Percentiles rank a stretch among this genome's conserved stretches.
These are phyloP conservation scores for Chaetoceros tenuissimus DNA, from an alignment of 108 stramenopile species.

Conservation along the genomic window DNA sequence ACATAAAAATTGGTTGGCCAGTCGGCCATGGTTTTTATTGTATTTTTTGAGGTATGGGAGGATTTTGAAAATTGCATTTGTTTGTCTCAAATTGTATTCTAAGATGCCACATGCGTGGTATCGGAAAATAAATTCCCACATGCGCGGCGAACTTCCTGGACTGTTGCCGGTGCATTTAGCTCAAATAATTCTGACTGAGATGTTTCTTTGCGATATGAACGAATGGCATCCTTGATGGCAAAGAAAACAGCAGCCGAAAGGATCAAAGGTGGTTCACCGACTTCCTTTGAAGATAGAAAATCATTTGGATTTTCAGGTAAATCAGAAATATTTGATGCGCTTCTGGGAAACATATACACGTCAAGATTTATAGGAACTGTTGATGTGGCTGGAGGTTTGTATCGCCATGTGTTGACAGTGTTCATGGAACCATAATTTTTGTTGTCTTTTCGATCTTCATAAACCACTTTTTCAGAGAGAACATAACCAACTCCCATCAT, in stretches of 20 bases:
- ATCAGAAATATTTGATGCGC: too few species aligned
- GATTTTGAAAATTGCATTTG: too few species aligned
- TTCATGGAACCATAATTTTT: constrained; percentile 10
- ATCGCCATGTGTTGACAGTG: constrained; percentile 23
- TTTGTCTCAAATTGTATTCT: too few species aligned
- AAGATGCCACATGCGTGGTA: too few species aligned
- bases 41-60: too few species aligned
- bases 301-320: constrained; percentile 6
- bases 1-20: too few species aligned
- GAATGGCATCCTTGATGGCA: constrained; percentile 16
- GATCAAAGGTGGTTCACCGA: constrained; percentile 20
- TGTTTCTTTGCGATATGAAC: constrained; percentile 5
- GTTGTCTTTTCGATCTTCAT: too few species aligned
- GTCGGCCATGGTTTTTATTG: too few species aligned
- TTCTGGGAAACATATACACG: constrained; percentile 10
- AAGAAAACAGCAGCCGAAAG: constrained; percentile 6
- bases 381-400: constrained; percentile 18
- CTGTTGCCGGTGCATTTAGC: constrained; percentile 7
- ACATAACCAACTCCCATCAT: constrained; percentile 27
- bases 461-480: constrained; percentile 10
- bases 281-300: constrained; percentile 15
- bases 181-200: not conserved
- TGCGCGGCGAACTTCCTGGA: not conserved
- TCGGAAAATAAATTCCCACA: too few species aligned
- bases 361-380: constrained; percentile 21